Evolutionary conservation across 1,284 basidiomycete species (phyloP).

Genomic region (Rhodotorula mucilaginosa): DNA sequence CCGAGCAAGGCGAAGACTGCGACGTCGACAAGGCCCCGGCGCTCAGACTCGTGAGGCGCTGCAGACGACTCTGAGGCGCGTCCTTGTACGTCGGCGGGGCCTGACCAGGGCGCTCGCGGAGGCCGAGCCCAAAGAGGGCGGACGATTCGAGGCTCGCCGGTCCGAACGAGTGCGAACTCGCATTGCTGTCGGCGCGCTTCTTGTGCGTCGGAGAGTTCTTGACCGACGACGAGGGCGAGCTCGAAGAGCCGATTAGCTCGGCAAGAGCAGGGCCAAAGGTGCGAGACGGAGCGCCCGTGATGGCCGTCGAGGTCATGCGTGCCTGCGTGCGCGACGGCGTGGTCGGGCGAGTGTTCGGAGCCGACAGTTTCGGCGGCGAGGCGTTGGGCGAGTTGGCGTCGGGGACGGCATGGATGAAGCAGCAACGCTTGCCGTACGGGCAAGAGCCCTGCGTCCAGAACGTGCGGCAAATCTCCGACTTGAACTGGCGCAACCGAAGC

Average conservation of each 20-base stretch:
- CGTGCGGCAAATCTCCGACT: slow-evolving; percentile 86
- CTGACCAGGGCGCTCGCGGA: slow-evolving; percentile 30
- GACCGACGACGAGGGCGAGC: slow-evolving; percentile 15
- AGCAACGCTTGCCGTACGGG: slow-evolving; percentile 76
- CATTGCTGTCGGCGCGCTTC: background rate
- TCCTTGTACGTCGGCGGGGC: slow-evolving; percentile 36
- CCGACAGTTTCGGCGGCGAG: slow-evolving; percentile 5
- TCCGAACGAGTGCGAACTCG: background rate
- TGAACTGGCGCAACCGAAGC: slow-evolving; percentile 61
- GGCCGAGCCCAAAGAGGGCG: slow-evolving; percentile 30
- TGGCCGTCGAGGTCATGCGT: slow-evolving; percentile 31
- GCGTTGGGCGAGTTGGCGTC: slow-evolving; percentile 3
- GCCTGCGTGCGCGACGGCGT: slow-evolving; percentile 22
- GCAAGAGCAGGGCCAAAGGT: slow-evolving; percentile 30
- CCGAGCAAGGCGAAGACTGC: slow-evolving; percentile 1
- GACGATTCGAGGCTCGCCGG: background rate
- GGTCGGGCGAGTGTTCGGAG: slow-evolving; percentile 3
- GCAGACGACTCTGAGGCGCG: slow-evolving; percentile 30
- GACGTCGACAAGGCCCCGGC: background rate
- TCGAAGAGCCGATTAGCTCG: slow-evolving; percentile 21
- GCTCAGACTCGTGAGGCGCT: slow-evolving; percentile 26
- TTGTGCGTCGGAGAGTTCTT: slow-evolving; percentile 9
- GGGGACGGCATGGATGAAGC: slow-evolving; percentile 72
- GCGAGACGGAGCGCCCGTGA: slow-evolving; percentile 22
- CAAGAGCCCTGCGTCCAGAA: slow-evolving; percentile 89